Base-by-base conservation (phyloP, 768 basidiomycete genomes). In the Mycena epipterygia region DNA sequence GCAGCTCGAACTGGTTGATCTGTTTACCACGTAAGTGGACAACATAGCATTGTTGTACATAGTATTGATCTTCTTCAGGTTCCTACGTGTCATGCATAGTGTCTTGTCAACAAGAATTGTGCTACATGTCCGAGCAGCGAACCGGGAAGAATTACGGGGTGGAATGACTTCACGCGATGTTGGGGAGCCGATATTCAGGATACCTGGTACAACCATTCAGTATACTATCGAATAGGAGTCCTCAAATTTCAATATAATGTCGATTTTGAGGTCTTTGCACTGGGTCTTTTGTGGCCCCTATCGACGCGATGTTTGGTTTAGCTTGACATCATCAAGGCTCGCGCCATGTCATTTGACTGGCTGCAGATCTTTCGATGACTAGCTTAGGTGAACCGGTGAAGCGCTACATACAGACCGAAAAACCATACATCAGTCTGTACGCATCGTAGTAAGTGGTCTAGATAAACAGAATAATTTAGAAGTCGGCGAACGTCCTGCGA, bases 71-170 rank as follows among this genome's bases (percentile, higher is more conserved):
- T 19, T 32, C 17, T 9, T 12, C 56, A 77, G 76, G 14, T 77
- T 78, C 52, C 75, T 77, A 25, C 70, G 77, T 8, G 77, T 78
- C 12, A 76, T 75, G 71, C 77, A 78, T 37, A 74, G 68, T 42
- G 41, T 64, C n/a, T 52, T 52, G 11, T 61, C 59, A 30, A 61
- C 59, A 3, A 33, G 56, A 21, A 35, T 21, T 41, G n/a, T 59
- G 7, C 58, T 59, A 11, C 58, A 59, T 32, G 42, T 59, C 3
- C 41, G 58, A 17, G 58, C 25, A 12, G 58, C 16, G 41, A 14
- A 7, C 21, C 42, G n/a, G 17, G 16, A 30, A 4, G 57, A 58
- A 23, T 0, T 21, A 21, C 57, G 21, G 25, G 44, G 6, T 13
- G 57, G 57, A 16, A 42, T 5, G 27, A 58, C 57, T 42, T 42